Conservation (phyloP, 2,329 filamentous ascomycete genomes). For the Colletotrichum simmondsii region DNA sequence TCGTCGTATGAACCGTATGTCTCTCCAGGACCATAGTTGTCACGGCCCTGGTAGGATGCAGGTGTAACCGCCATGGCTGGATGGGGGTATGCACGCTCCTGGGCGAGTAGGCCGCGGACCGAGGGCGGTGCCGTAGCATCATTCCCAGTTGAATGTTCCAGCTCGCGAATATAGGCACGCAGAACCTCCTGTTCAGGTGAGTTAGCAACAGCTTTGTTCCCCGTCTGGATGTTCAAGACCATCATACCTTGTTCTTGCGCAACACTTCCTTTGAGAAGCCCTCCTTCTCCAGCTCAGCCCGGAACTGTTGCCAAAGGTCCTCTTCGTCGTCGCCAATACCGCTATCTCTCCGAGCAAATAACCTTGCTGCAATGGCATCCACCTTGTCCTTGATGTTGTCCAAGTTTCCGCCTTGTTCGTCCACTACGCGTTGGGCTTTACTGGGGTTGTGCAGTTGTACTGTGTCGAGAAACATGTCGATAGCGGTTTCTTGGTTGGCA, state of each 20-base stretch:
- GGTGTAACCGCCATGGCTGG: slow-evolving; percentile 23
- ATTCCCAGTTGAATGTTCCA: slow-evolving; percentile 60
- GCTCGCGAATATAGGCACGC: slow-evolving; percentile 69
- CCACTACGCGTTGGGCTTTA: slow-evolving; percentile 46
- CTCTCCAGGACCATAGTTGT: slow-evolving; percentile 46
- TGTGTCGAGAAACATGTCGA: slow-evolving; percentile 68
- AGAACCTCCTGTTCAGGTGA: slow-evolving; percentile 60
- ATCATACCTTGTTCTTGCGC: slow-evolving; percentile 66
- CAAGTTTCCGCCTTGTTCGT: slow-evolving; percentile 53
- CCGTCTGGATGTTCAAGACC: not conserved
- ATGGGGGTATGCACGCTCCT: slow-evolving; percentile 41
- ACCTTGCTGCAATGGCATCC: slow-evolving; percentile 63
- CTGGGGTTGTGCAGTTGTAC: slow-evolving; percentile 63
- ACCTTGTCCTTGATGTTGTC: slow-evolving; percentile 70
- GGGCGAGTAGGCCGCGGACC: slow-evolving; percentile 64
- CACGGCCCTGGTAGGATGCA: slow-evolving; percentile 14
- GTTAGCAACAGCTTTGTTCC: slow-evolving; percentile 30
- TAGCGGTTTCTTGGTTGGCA: slow-evolving; percentile 60
- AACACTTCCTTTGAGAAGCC: slow-evolving; percentile 68
- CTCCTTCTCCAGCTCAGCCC: slow-evolving; percentile 66
- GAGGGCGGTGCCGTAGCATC: slow-evolving; percentile 58
- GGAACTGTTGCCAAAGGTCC: slow-evolving; percentile 68
- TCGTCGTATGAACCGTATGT: slow-evolving; percentile 48
- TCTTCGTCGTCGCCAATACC: slow-evolving; percentile 57
- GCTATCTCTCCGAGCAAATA: slow-evolving; percentile 55